Percentiles rank a stretch among this genome's conserved stretches.
Conservation (phyloP, 2,329 filamentous ascomycete species). For the Pyrenophora tritici-repentis region DNA sequence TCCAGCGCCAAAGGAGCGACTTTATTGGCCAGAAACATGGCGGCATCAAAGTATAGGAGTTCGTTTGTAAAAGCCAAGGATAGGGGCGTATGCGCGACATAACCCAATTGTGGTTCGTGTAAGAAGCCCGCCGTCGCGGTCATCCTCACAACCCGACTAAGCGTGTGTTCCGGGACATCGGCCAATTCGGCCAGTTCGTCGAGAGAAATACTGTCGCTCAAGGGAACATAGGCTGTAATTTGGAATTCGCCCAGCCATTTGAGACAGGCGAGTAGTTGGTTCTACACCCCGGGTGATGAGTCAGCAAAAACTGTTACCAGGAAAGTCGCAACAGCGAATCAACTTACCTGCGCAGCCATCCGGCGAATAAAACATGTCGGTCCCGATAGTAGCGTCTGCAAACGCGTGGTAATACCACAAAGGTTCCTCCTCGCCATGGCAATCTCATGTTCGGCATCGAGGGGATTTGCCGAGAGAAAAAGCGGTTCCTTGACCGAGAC, state of each 20-base stretch:
- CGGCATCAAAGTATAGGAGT: slow-evolving; percentile 45
- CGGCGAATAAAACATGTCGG: slow-evolving; percentile 7
- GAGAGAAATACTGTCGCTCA: slow-evolving; percentile 41
- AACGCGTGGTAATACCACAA: slow-evolving; percentile 1
- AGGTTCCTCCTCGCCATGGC: slow-evolving; percentile 1
- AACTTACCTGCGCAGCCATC: slow-evolving; percentile 4
- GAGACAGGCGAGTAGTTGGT: slow-evolving; percentile 48
- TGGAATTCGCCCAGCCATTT: slow-evolving; percentile 54
- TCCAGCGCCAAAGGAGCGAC: slow-evolving; percentile 45
- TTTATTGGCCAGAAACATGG: slow-evolving; percentile 48
- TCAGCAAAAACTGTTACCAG: not conserved
- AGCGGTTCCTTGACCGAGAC: not conserved
- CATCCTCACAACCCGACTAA: slow-evolving; percentile 43
- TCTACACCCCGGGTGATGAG: slow-evolving; percentile 3
- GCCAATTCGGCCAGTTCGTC: slow-evolving; percentile 52
- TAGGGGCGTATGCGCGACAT: slow-evolving; percentile 47
- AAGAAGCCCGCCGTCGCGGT: slow-evolving; percentile 22
- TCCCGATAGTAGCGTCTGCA: slow-evolving; percentile 1
- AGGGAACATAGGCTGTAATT: slow-evolving; percentile 53
- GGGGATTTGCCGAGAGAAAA: not conserved
- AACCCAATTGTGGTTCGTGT: slow-evolving; percentile 11
- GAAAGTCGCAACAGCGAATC: not conserved
- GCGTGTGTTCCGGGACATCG: slow-evolving; percentile 47
- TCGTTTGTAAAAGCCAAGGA: slow-evolving; percentile 48
- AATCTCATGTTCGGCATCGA: slow-evolving; percentile 1